Percentiles rank a stretch among this genome's conserved stretches.
phyloP scores from a whole-genome alignment of 108 stramenopile species.

The Stephanodiscus minutulus region DNA sequence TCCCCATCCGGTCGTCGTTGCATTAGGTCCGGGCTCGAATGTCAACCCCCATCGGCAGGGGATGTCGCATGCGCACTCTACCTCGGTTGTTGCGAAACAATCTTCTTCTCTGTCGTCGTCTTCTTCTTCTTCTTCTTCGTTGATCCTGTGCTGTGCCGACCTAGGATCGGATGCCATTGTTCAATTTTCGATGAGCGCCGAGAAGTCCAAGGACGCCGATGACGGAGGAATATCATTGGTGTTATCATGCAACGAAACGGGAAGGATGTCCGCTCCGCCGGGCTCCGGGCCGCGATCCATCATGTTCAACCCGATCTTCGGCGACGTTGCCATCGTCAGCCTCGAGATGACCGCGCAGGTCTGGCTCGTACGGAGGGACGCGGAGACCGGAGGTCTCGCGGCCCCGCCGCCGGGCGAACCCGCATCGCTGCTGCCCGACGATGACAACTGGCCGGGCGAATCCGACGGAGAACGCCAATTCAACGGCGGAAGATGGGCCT shows the following conservation, averaged over 20 bases:
- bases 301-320: slow-evolving; percentile 40
- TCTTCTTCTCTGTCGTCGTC: too few species aligned
- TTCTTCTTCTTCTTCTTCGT: slow-evolving; percentile 10
- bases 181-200: slow-evolving; percentile 24
- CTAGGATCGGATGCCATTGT: slow-evolving; percentile 44
- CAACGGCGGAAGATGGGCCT: slow-evolving; percentile 47
- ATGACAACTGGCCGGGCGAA: slow-evolving; percentile 34
- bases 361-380: slow-evolving; percentile 31
- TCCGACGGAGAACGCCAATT: slow-evolving; percentile 21
- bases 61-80: slow-evolving; percentile 44
- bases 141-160: slow-evolving; percentile 39
- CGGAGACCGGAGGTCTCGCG: slow-evolving; percentile 33
- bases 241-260: slow-evolving; percentile 29
- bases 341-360: slow-evolving; percentile 49
- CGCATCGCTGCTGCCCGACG: slow-evolving; percentile 36
- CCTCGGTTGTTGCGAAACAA: too few species aligned
- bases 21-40: slow-evolving; percentile 38
- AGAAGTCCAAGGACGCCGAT: slow-evolving; percentile 4
- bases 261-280: slow-evolving; percentile 42
- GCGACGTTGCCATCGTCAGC: slow-evolving; percentile 43
- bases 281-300: slow-evolving; percentile 50
- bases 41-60: slow-evolving; percentile 32
- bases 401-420: slow-evolving; percentile 26
- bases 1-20: slow-evolving; percentile 11
- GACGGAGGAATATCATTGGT: background rate